Evolutionary conservation across 768 basidiomycete genomes (phyloP).

Genomic region (Calocybe gangraenosa): DNA sequence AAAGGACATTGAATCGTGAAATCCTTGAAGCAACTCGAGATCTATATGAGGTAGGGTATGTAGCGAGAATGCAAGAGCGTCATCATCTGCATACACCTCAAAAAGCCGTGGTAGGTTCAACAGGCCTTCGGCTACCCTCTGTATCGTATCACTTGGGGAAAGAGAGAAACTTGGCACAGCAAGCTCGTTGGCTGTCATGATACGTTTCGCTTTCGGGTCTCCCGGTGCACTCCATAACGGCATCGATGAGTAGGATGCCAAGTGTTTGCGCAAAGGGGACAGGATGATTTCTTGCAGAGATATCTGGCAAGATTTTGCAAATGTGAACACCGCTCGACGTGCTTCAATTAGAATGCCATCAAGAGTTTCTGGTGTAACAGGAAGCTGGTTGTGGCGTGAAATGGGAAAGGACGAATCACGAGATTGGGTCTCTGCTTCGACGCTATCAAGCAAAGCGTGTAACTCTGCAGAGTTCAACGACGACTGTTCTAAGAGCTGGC

Average conservation of each 20-base stretch:
- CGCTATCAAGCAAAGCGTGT: slow-evolving; percentile 50
- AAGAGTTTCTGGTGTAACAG: slow-evolving; percentile 20
- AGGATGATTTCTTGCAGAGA: slow-evolving; percentile 82
- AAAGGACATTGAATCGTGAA: slow-evolving; percentile 33
- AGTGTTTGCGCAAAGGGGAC: slow-evolving; percentile 71
- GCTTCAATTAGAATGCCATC: slow-evolving; percentile 50
- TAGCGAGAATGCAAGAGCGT: slow-evolving; percentile 84
- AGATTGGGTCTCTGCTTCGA: slow-evolving; percentile 38
- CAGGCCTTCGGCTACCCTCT: slow-evolving; percentile 89
- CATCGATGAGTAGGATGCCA: slow-evolving; percentile 65
- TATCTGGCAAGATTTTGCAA: slow-evolving; percentile 71
- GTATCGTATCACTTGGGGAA: slow-evolving; percentile 84
- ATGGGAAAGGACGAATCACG: slow-evolving; percentile 21
- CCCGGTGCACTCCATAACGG: slow-evolving; percentile 59
- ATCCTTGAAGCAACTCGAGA: slow-evolving; percentile 43
- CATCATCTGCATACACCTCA: slow-evolving; percentile 91
- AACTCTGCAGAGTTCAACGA: slow-evolving; percentile 79
- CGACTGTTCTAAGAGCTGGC: slow-evolving; percentile 78
- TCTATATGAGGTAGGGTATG: slow-evolving; percentile 76
- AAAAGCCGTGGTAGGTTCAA: slow-evolving; percentile 91
- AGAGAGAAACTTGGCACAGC: slow-evolving; percentile 90
- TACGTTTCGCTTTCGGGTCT: slow-evolving; percentile 43
- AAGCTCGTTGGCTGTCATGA: slow-evolving; percentile 48
- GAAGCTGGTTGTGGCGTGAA: slow-evolving; percentile 28
- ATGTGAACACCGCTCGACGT: slow-evolving; percentile 50